Base-by-base conservation (phyloP, 139 green algal species). In the Chlorella sp. region DNA sequence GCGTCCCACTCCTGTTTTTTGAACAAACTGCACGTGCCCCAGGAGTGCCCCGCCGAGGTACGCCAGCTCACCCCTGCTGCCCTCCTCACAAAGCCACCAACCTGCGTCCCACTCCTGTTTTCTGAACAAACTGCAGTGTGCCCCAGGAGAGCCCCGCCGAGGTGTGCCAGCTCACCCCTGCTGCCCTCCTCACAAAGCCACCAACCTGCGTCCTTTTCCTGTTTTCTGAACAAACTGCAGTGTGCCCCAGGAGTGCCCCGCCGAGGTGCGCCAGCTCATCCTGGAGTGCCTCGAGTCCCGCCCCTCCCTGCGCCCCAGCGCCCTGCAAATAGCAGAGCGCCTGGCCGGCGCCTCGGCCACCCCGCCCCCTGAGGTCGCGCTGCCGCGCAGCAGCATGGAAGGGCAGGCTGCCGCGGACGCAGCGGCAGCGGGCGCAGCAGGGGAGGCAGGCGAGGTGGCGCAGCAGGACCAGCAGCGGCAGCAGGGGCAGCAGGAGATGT, bases 231-330 rank as follows among this genome's bases (percentile, higher is more conserved):
- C 71, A n/a, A n/a, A n/a, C 39, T 7, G 69, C 88, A 91, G 81
- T 0, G 91, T 93, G 26, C 91, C 91, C 0, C 48, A 88, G 42
- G 91, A 93, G 66, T 92, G 88, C 76, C 91, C 91, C n/a, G 36
- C 75, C 40, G 89, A 92, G 66, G 64, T 92, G 32, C 76, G 89
- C 16, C 66, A 66, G 34, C 53, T 93, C 40, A 88, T 93, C 26
- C 76, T 86, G 39, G 76, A 91, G 64, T 93, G 91, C 86, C 77
- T 92, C 18, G 88, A 93, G 37, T 37, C 90, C 28, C 77, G 81
- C 32, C 90, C 90, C 42, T 87, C 39, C 30, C 69, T 48, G 22
- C 84, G 90, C 24, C 90, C 90, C 36, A 81, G 86, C 24, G 90
- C 90, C 0, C 66, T 92, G 39, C 90, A 92, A 36, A 36, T 92